Base-by-base conservation (phyloP, 1,284 basidiomycete genomes). In the Puccinia novopanici region DNA sequence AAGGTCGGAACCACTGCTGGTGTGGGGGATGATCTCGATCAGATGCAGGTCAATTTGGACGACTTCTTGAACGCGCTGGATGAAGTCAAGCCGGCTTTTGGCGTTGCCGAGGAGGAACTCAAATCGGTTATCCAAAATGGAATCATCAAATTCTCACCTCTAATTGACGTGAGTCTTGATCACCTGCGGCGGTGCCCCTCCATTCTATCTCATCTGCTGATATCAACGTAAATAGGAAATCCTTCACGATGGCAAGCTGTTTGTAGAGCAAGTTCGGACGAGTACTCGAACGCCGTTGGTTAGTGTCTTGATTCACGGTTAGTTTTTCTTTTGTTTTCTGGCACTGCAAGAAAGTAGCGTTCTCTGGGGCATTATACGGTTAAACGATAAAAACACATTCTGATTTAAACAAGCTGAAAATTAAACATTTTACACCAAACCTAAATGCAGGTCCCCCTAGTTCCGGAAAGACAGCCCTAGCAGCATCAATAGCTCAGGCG, bases 1-100 rank as follows among this genome's bases (percentile, higher is more conserved):
- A 98, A 98, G 88, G 93, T 98, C 80, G 97, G 97, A 22, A 96
- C 95, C 2, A 92, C 97, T 87, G 97, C 97, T 10, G 96, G 95
- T 13, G 94, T 98, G 82, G 92, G 92, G 34, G 93, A 98, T 84
- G 94, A 99, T 86, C 91, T 99, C 67, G 95, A 97, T 86, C 91
- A 95, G 85, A 88, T 99, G 86, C 89, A 93, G 82, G 95, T 99
- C 61, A 94, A 93, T 83, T 88, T 92, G 81, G 87, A 88, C 17
- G 97, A 99, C 87, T 99, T 99, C 85, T 87, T 94, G 89, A 90
- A 91, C 84, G 97, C 96, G 0, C 88, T 99, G 65, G 92, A 96
- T 6, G 97, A 99, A 86, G 95, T 99, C 15, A 93, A 94, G 84
- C 94, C 97, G 12, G 94, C 95, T 13, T 99, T 96, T 85, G 97